These are phyloP conservation scores for Apiospora sp. DNA, from an alignment of 2,329 filamentous ascomycete species.

Conservation along the genomic window DNA sequence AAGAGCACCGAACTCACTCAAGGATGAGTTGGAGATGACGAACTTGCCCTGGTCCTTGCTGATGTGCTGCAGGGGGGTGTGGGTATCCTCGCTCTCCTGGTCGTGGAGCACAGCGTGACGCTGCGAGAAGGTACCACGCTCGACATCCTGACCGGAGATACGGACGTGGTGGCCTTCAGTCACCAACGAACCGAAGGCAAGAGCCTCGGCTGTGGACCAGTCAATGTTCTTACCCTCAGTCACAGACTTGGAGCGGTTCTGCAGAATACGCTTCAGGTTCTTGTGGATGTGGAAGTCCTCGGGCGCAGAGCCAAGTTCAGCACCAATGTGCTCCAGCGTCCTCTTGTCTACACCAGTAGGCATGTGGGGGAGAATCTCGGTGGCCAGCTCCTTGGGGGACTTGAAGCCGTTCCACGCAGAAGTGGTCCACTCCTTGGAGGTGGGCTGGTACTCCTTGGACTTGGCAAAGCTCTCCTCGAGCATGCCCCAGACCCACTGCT, in stretches of 20 bases:
- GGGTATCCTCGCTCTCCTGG: slow-evolving; percentile 91
- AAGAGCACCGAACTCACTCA: slow-evolving; percentile 74
- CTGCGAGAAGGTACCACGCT: slow-evolving; percentile 99
- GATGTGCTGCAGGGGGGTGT: slow-evolving; percentile 90
- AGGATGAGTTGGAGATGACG: slow-evolving; percentile 95
- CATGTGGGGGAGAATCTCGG: slow-evolving; percentile 90
- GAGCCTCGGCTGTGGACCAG: slow-evolving; percentile 95
- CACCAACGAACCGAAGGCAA: slow-evolving; percentile 92
- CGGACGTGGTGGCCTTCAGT: slow-evolving; percentile 96
- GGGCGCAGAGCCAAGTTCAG: slow-evolving; percentile 79
- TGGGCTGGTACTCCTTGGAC: slow-evolving; percentile 97
- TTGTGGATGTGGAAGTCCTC: slow-evolving; percentile 90
- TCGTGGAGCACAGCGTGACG: slow-evolving; percentile 97
- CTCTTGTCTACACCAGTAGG: slow-evolving; percentile 81
- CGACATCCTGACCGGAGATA: slow-evolving; percentile 97
- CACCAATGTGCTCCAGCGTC: slow-evolving; percentile 81
- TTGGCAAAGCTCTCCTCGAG: slow-evolving; percentile 96
- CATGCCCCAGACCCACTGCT: slow-evolving; percentile 99
- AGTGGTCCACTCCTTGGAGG: slow-evolving; percentile 97
- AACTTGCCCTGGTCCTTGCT: slow-evolving; percentile 94
- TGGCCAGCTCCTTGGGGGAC: slow-evolving; percentile 95
- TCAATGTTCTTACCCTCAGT: slow-evolving; percentile 93
- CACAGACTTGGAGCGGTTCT: slow-evolving; percentile 89
- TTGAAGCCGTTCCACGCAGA: slow-evolving; percentile 99
- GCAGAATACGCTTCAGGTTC: slow-evolving; percentile 96